Percentiles rank a stretch among this genome's conserved stretches.
These are phyloP conservation scores for Xylogone sp. DNA, from an alignment of 2,329 filamentous ascomycete genomes.

Conservation along the genomic window DNA sequence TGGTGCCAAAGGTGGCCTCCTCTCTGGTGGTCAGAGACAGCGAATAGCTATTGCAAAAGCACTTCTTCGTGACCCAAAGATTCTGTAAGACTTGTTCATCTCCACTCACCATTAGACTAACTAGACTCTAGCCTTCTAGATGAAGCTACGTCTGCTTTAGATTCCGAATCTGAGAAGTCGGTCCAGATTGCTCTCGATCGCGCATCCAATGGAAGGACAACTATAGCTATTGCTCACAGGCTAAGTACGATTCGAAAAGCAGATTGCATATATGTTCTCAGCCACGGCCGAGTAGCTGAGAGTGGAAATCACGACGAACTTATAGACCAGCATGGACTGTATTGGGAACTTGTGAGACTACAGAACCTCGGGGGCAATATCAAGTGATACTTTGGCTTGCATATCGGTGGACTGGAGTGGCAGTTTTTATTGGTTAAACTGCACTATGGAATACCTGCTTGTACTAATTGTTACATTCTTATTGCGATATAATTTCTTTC, in stretches of 20 bases:
- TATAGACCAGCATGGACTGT: conserved; percentile 32
- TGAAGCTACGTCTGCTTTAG: conserved; percentile 51
- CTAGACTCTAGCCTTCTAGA: conserved; percentile 39
- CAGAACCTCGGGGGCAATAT: not conserved
- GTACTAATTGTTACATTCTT: too few species aligned
- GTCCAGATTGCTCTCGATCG: conserved; percentile 63
- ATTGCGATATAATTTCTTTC: too few species aligned
- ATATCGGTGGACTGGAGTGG: not conserved
- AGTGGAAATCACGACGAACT: conserved; percentile 72
- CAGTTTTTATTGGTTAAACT: too few species aligned
- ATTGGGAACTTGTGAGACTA: not conserved
- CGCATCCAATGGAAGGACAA: conserved; percentile 60
- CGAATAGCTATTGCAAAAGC: conserved; percentile 48
- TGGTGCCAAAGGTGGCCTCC: conserved; percentile 38
- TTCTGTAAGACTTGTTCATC: conserved; percentile 30
- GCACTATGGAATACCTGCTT: too few species aligned
- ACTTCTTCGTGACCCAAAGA: conserved; percentile 41
- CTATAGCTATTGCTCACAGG: conserved; percentile 72
- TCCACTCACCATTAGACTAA: not conserved
- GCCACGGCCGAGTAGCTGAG: conserved; percentile 80
- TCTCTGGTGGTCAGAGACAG: conserved; percentile 51
- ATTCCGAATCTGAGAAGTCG: conserved; percentile 49
- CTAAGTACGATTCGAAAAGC: conserved; percentile 73
- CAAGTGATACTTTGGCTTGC: not conserved
- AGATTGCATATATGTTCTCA: conserved; percentile 61